Conservation (phyloP, 176 grass and related monocot species). For the Triticum aestivum region IWGSC_CS_RefSeq_v2.1 NC_057813.1:527288793-527289292, state of each 20-base stretch:
- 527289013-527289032: background rate
- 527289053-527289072: background rate
- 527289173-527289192: background rate
- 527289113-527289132: background rate
- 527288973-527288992: background rate
- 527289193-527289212: background rate
- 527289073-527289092: background rate
- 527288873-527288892: background rate
- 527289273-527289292: background rate
- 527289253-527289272: background rate
- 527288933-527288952: background rate
- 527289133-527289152: background rate
- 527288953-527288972: background rate
- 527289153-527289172: background rate
- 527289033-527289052: too few relatives aligned
- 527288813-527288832: background rate
- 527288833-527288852: background rate
- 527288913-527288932: background rate
- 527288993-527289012: background rate
- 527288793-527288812: background rate
- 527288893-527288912: background rate
- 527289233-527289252: background rate
- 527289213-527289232: background rate
- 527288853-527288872: background rate
- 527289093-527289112: constrained; percentile 1